A percentile compares a stretch with the other conserved stretches of the same genome.
These are phyloP conservation scores for Taiozyma sp. DNA, from an alignment of 1,139 yeast genomes.

Conservation along the genomic window DNA sequence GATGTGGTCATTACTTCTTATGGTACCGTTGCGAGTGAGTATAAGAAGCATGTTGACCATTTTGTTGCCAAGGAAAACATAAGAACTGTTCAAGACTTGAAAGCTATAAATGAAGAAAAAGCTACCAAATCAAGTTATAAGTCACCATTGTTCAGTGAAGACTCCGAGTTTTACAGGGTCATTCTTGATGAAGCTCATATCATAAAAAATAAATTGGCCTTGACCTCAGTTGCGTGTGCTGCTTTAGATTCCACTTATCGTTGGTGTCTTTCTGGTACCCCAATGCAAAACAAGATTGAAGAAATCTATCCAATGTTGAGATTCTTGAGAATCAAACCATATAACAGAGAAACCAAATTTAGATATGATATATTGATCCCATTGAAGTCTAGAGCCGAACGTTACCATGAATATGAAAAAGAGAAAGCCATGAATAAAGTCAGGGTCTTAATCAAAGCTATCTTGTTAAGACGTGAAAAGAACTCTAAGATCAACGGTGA, in stretches of 20 bases:
- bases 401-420: conserved; percentile 29
- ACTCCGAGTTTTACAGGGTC: conserved; percentile 57
- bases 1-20: conserved; percentile 84
- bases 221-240: conserved; percentile 64
- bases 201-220: conserved; percentile 71
- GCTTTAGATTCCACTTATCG: conserved; percentile 49
- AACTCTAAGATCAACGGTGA: conserved; percentile 68
- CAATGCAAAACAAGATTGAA: conserved; percentile 81
- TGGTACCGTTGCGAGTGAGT: conserved; percentile 61
- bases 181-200: conserved; percentile 90
- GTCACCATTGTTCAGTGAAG: conserved; percentile 62
- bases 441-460: conserved; percentile 72
- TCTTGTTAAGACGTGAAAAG: conserved; percentile 78
- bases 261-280: conserved; percentile 92
- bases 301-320: conserved; percentile 77
- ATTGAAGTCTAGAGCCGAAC: conserved; percentile 33
- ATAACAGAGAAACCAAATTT: conserved; percentile 55
- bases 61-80: conserved; percentile 23
- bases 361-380: conserved; percentile 56
- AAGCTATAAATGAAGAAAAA: conserved; percentile 28
- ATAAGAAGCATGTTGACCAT: conserved; percentile 50
- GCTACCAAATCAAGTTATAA: conserved; percentile 30
- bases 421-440: conserved; percentile 53
- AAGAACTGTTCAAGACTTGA: conserved; percentile 35
- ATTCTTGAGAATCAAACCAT: conserved; percentile 68